Evolutionary conservation across 306 rosid genomes (phyloP).

Genomic region (Cercis canadensis): DNA sequence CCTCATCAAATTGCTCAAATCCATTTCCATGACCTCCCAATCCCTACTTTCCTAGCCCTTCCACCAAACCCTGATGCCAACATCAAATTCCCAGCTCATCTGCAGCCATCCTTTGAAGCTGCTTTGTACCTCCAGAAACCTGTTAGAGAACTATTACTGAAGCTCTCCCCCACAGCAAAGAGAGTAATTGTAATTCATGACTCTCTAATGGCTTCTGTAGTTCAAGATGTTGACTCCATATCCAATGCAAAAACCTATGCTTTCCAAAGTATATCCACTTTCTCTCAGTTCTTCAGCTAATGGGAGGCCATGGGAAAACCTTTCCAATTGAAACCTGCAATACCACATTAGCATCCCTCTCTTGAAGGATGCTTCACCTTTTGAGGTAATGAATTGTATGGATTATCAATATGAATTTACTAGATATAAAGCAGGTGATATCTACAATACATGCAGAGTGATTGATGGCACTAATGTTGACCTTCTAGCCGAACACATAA

Average conservation of each 20-base stretch:
- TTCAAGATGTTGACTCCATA: constrained; percentile 48
- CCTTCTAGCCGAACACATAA: constrained; percentile 37
- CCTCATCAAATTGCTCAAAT: constrained; percentile 41
- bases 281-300: too few relatives aligned
- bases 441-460: constrained; percentile 56
- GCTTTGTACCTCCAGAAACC: constrained; percentile 52
- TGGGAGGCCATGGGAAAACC: too few relatives aligned
- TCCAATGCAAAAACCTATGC: constrained; percentile 69
- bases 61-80: constrained; percentile 52
- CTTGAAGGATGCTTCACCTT: constrained; percentile 56
- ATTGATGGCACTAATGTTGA: constrained; percentile 61
- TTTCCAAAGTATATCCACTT: constrained; percentile 52
- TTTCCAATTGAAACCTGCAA: neutral
- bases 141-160: constrained; percentile 42
- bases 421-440: constrained; percentile 43
- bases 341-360: constrained; percentile 50
- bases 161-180: constrained; percentile 46
- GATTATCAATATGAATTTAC: constrained; percentile 43
- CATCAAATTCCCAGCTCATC: constrained; percentile 67
- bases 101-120: constrained; percentile 61
- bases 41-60: constrained; percentile 57
- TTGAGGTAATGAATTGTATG: constrained; percentile 48
- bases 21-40: constrained; percentile 56
- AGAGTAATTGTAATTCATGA: constrained; percentile 67
- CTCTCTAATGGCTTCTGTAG: constrained; percentile 62